phyloP scores from a whole-genome alignment of 176 grass and related monocot species.

The Poa pratensis region DNA sequence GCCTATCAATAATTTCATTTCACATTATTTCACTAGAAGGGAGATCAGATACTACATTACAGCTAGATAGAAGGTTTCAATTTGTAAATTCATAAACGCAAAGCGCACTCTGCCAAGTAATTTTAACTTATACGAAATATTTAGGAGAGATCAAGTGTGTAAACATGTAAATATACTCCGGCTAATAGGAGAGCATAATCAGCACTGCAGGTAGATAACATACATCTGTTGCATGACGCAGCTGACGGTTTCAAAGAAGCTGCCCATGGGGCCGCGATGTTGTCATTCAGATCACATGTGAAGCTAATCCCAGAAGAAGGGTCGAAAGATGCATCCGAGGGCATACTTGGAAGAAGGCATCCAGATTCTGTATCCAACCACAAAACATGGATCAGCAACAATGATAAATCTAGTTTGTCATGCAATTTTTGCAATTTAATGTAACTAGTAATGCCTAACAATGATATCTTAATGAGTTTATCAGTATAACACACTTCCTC shows the following conservation, averaged over 20 bases:
- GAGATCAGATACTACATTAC: neutral
- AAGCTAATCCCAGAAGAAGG: constrained; percentile 82
- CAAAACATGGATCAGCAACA: constrained; percentile 34
- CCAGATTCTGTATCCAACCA: constrained; percentile 72
- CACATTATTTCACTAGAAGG: constrained; percentile 22
- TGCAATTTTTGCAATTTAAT: constrained; percentile 20
- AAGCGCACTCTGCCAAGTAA: neutral
- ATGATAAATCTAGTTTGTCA: constrained; percentile 10
- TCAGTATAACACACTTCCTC: constrained; percentile 8
- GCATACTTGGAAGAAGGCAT: constrained; percentile 96
- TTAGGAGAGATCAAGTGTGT: neutral
- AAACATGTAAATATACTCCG: constrained; percentile 15
- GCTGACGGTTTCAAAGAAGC: constrained; percentile 65
- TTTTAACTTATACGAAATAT: constrained; percentile 22
- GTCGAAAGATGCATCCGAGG: constrained; percentile 92
- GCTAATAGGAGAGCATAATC: constrained; percentile 7
- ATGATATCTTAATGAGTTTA: neutral
- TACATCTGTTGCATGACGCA: constrained; percentile 94
- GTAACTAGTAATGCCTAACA: constrained; percentile 18
- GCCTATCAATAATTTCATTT: neutral
- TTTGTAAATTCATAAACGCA: neutral
- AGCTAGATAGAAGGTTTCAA: constrained; percentile 5
- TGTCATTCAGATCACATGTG: constrained; percentile 99
- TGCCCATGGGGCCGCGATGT: constrained; percentile 96
- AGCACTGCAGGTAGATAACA: constrained; percentile 36